Evolutionary conservation across 306 rosid genomes (phyloP), one percentile per base, ranked within the genome.

Genomic region (Sphenostylis stenocarpa): DNA sequence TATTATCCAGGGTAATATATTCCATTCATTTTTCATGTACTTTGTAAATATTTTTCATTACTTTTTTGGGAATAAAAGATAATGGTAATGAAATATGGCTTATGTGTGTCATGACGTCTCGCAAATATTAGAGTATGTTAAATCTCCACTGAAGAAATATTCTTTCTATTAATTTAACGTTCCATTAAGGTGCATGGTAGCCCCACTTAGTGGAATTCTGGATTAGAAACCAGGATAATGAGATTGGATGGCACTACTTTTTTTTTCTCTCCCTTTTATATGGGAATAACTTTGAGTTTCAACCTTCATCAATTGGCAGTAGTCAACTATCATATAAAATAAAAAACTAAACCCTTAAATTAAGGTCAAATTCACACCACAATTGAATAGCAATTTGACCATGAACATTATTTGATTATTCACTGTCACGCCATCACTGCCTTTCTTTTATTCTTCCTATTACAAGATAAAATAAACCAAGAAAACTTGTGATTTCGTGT

Each of bases 1-100:
- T 94, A 91, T 56, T 91, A 94, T 87, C 88, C 98, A 9, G 97
- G 86, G 97, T 93, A 70, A 43, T 41, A 34, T 21, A 68, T 7
- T 60, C 45, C 13, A 57, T 51, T 70, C 73, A 69, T 10, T 75
- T 75, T 24, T 58, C 11, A 34, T n/a, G 1, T 47, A 7, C 2
- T 4, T 34, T 61, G 1, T 3, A 36, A 57, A 21, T 1, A 1
- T 3, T 11, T 3, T 24, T 56, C 33, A 21, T 53, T 53, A 53
- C 7, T 20, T 21, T 31, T 78, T 15, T 19, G 62, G 36, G 38
- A 2, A 41, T 6, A 17, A 14, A 67, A 21, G 21, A 62, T 31
- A 3, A 38, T 10, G 52, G 34, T 38, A 38, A 62, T 7, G 6
- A 17, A 24, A 16, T n/a, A n/a, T 21, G 33, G 44, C 43, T 66